These are phyloP conservation scores for Termitomyces sp. DNA, from an alignment of 768 basidiomycete genomes.

Conservation along the genomic window DNA sequence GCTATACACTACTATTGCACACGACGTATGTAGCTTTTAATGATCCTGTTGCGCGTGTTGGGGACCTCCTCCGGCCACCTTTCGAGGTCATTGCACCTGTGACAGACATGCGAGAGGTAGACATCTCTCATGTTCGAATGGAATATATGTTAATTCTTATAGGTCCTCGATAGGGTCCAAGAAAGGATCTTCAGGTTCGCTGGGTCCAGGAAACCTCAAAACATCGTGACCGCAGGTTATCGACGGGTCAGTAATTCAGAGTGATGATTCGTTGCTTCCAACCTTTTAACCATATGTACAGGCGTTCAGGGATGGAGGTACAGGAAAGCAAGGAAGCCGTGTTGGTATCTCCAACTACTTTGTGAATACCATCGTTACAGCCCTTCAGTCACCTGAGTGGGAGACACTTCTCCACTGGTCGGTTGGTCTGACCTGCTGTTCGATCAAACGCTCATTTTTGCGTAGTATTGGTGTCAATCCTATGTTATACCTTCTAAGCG, in stretches of 20 bases:
- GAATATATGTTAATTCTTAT: background rate
- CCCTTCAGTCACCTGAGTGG: slow-evolving; percentile 66
- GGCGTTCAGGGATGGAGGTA: slow-evolving; percentile 30
- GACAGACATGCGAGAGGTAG: slow-evolving; percentile 53
- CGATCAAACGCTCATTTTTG: background rate
- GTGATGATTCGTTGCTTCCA: background rate
- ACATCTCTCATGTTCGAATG: background rate
- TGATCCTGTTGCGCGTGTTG: background rate
- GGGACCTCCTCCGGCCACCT: slow-evolving; percentile 9
- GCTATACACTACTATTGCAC: slow-evolving; percentile 36
- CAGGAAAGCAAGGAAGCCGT: slow-evolving; percentile 35
- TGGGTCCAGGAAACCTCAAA: slow-evolving; percentile 33
- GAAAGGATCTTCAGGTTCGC: slow-evolving; percentile 40
- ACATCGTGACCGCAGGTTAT: slow-evolving; percentile 69
- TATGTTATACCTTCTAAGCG: slow-evolving; percentile 74
- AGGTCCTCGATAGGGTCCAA: slow-evolving; percentile 61
- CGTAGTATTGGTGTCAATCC: slow-evolving; percentile 71
- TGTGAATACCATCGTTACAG: slow-evolving; percentile 73
- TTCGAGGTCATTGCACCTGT: slow-evolving; percentile 34
- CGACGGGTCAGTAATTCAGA: slow-evolving; percentile 39
- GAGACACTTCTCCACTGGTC: slow-evolving; percentile 58
- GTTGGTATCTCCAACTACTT: slow-evolving; percentile 53
- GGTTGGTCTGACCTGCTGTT: slow-evolving; percentile 7
- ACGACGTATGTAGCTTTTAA: slow-evolving; percentile 43
- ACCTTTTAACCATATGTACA: slow-evolving; percentile 12